Evolutionary conservation across 1,284 basidiomycete genomes (phyloP).

Genomic region (Porodaedalea pini): DNA sequence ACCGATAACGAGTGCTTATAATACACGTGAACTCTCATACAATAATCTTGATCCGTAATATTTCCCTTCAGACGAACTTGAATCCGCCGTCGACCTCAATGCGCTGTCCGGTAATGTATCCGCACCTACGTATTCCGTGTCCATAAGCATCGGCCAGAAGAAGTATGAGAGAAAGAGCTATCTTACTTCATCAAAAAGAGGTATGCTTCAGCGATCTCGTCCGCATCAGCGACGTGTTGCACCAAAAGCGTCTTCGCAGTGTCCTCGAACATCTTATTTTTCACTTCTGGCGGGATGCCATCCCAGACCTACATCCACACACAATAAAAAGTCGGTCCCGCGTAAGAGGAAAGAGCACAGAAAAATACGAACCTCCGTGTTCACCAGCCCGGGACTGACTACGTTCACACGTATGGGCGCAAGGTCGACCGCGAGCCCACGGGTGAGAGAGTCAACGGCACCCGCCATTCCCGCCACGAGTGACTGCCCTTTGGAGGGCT

Average conservation of each 20-base stretch:
- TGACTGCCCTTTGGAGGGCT: slow-evolving; percentile 20
- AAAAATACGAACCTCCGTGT: slow-evolving; percentile 13
- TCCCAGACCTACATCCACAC: slow-evolving; percentile 22
- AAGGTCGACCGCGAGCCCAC: slow-evolving; percentile 25
- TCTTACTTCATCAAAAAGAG: slow-evolving; percentile 26
- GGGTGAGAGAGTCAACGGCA: slow-evolving; percentile 22
- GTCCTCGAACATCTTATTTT: slow-evolving; percentile 16
- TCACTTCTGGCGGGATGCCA: slow-evolving; percentile 9
- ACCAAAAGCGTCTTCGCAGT: slow-evolving; percentile 19
- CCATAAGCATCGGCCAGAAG: background rate
- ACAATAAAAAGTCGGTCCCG: background rate
- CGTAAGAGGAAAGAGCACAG: background rate
- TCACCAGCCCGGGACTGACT: slow-evolving; percentile 23
- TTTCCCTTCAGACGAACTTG: background rate
- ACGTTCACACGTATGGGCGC: slow-evolving; percentile 25
- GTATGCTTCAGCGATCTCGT: slow-evolving; percentile 26
- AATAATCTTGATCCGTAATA: background rate
- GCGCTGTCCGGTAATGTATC: slow-evolving; percentile 23
- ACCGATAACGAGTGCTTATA: too few species aligned
- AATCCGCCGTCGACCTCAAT: slow-evolving; percentile 24
- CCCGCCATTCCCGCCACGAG: slow-evolving; percentile 23
- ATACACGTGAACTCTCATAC: background rate
- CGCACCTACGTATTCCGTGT: slow-evolving; percentile 16
- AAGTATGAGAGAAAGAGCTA: background rate
- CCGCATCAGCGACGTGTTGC: slow-evolving; percentile 20